A percentile compares a stretch with the other conserved stretches of the same genome.
Evolutionary conservation across 768 basidiomycete species (phyloP).

Genomic region (Russula abietina): DNA sequence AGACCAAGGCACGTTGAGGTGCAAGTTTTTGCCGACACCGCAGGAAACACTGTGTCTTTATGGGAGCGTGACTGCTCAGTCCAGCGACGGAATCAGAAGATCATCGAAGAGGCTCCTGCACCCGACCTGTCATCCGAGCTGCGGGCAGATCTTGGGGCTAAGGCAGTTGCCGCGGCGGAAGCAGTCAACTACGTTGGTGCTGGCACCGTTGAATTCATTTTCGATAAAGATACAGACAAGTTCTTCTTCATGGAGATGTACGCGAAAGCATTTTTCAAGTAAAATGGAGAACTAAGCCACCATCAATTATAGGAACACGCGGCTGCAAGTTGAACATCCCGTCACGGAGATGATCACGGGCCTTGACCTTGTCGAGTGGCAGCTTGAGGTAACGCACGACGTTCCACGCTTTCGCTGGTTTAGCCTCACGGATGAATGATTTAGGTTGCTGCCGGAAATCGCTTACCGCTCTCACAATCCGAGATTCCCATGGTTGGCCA

Average conservation of each 20-base stretch:
- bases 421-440: neutral
- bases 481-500: conserved; percentile 85
- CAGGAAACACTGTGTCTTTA: conserved; percentile 81
- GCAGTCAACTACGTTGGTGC: conserved; percentile 91
- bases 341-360: conserved; percentile 96
- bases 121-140: conserved; percentile 78
- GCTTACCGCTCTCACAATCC: conserved; percentile 69
- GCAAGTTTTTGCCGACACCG: conserved; percentile 84
- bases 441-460: conserved; percentile 83
- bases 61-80: conserved; percentile 95
- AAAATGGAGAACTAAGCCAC: neutral
- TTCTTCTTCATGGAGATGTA: conserved; percentile 98
- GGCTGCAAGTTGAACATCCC: conserved; percentile 85
- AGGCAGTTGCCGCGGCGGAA: conserved; percentile 87
- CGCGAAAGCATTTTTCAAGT: conserved; percentile 25
- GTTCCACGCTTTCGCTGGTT: neutral
- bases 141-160: conserved; percentile 72
- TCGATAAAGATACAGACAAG: conserved; percentile 79
- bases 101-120: conserved; percentile 93
- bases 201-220: conserved; percentile 95
- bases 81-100: conserved; percentile 90
- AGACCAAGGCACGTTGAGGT: conserved; percentile 90
- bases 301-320: conserved; percentile 57
- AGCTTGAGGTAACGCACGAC: conserved; percentile 56
- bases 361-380: conserved; percentile 92